Conservation (phyloP, 306 rosid genomes). For the Argentina anserina region DNA sequence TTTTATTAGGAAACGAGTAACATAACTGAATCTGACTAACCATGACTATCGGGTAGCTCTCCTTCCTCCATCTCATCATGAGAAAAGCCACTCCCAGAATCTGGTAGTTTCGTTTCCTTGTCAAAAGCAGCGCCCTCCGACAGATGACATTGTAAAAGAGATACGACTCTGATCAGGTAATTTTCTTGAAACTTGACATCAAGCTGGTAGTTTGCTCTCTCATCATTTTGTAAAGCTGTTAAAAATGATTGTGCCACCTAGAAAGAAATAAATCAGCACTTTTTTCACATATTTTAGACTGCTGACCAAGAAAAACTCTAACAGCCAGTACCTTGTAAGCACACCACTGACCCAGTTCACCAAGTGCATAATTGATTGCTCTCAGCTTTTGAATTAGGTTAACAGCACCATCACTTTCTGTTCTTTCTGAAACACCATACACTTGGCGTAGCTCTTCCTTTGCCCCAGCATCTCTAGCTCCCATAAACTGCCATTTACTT, state of each 20-base stretch:
- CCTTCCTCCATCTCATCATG: slow-evolving; percentile 89
- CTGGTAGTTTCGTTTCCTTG: slow-evolving; percentile 47
- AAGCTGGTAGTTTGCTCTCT: slow-evolving; percentile 95
- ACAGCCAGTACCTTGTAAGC: slow-evolving; percentile 66
- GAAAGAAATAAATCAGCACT: slow-evolving; percentile 21
- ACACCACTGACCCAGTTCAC: slow-evolving; percentile 99
- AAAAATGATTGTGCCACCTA: slow-evolving; percentile 94
- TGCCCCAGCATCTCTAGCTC: slow-evolving; percentile 99
- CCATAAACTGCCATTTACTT: slow-evolving; percentile 99
- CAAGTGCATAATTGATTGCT: slow-evolving; percentile 97
- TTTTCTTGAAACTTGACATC: slow-evolving; percentile 99
- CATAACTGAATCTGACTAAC: slow-evolving; percentile 47
- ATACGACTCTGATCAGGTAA: slow-evolving; percentile 69
- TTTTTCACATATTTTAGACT: slow-evolving; percentile 10
- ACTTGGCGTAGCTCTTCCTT: slow-evolving; percentile 96
- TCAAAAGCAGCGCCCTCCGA: slow-evolving; percentile 88
- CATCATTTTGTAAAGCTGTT: slow-evolving; percentile 96
- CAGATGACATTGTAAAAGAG: slow-evolving; percentile 82
- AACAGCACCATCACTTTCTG: slow-evolving; percentile 98
- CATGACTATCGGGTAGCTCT: slow-evolving; percentile 95
- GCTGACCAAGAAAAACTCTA: slow-evolving; percentile 21
- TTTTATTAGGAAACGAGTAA: slow-evolving; percentile 7
- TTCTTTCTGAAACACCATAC: slow-evolving; percentile 98
- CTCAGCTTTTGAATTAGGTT: slow-evolving; percentile 90
- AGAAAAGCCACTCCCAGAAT: slow-evolving; percentile 30